Percentiles rank a stretch among this genome's conserved stretches.
These are phyloP conservation scores for Brassica nigra DNA, from an alignment of 345 rosid genomes.

Conservation along the genomic window DNA sequence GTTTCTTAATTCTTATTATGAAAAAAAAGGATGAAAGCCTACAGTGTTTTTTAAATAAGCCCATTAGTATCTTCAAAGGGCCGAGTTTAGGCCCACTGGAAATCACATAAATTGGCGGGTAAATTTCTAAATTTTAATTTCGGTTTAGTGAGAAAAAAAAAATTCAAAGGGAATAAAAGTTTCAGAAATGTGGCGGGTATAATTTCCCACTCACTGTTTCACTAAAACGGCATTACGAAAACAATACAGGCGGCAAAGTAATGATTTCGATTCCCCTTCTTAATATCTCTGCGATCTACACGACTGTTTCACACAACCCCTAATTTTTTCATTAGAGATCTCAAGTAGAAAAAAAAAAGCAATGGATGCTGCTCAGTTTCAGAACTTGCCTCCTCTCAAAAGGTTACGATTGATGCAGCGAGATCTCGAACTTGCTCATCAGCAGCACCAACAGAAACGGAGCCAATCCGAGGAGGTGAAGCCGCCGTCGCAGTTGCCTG, in stretches of 20 bases:
- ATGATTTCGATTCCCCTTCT: not conserved
- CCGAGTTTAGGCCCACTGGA: not conserved
- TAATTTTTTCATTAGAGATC: conserved; percentile 9
- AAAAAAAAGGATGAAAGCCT: not conserved
- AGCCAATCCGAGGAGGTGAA: conserved; percentile 34
- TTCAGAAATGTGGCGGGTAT: conserved; percentile 24
- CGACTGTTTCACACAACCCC: conserved; percentile 7
- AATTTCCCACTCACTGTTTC: conserved; percentile 22
- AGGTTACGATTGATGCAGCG: conserved; percentile 59
- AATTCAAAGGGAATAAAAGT: not conserved
- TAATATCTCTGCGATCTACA: conserved; percentile 8
- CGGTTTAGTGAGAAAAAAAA: not conserved
- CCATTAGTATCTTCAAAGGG: not conserved
- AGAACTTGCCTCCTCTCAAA: conserved; percentile 74
- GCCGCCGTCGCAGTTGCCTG: conserved; percentile 56
- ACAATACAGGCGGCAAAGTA: conserved; percentile 20
- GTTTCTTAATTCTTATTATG: too few species aligned
- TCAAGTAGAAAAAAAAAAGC: not conserved
- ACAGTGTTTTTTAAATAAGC: not conserved
- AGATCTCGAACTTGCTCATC: conserved; percentile 29
- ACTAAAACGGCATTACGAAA: not conserved
- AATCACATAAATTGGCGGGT: conserved; percentile 18
- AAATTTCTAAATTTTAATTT: conserved; percentile 2
- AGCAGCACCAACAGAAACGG: conserved; percentile 39
- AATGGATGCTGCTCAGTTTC: conserved; percentile 56